These are phyloP conservation scores for Auriscalpium orientale DNA, from an alignment of 768 basidiomycete genomes.

Conservation along the genomic window DNA sequence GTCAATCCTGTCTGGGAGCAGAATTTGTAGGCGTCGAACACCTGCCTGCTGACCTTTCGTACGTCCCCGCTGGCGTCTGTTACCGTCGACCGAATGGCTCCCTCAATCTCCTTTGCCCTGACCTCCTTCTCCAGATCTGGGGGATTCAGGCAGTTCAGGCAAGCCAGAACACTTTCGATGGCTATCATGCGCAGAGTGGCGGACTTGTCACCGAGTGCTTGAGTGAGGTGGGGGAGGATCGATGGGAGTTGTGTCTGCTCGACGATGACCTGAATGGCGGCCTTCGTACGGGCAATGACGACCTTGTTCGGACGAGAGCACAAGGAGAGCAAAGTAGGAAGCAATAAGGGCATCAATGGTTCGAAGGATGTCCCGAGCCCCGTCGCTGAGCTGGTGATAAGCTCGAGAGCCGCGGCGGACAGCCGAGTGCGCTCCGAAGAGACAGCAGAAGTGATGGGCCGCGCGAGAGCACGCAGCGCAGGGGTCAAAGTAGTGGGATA, in stretches of 20 bases:
- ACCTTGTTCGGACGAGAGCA: constrained; percentile 78
- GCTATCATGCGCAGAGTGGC: constrained; percentile 51
- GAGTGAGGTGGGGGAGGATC: constrained; percentile 53
- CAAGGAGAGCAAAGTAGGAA: constrained; percentile 60
- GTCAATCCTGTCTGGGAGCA: constrained; percentile 62
- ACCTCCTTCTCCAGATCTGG: constrained; percentile 69
- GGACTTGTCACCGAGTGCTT: constrained; percentile 62
- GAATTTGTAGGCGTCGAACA: constrained; percentile 72
- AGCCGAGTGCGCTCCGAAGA: constrained; percentile 69
- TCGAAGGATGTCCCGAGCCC: constrained; percentile 59
- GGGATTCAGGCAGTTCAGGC: constrained; percentile 70
- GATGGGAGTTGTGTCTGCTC: constrained; percentile 60
- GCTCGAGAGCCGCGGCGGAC: constrained; percentile 58
- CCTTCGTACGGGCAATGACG: constrained; percentile 55
- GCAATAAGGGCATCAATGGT: constrained; percentile 52
- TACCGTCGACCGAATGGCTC: constrained; percentile 56
- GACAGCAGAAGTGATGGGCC: constrained; percentile 50
- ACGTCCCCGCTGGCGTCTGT: constrained; percentile 73
- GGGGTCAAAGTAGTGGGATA: constrained; percentile 43
- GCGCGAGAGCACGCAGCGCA: constrained; percentile 42
- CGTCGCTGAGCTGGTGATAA: constrained; percentile 45
- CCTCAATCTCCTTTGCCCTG: constrained; percentile 60
- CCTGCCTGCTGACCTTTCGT: constrained; percentile 55
- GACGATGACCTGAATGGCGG: constrained; percentile 52
- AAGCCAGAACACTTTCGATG: constrained; percentile 58